Evolutionary conservation across 2,329 filamentous ascomycete species (phyloP), one percentile per base, ranked within the genome.

Genomic region (Amylocarpus encephaloides): DNA sequence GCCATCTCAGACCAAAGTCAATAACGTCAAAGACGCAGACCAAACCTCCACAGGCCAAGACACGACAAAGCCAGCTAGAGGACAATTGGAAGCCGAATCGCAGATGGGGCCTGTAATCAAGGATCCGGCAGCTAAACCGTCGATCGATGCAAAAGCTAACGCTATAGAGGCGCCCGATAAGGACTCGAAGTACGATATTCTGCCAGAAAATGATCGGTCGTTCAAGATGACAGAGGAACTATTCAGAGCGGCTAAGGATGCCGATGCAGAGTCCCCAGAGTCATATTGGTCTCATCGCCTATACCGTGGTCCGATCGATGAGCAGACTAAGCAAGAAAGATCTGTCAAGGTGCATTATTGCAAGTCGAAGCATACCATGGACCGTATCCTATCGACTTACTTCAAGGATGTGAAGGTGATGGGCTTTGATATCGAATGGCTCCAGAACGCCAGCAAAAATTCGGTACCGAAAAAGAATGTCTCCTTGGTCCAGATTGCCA

Each of bases 381-480:
- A 96, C 65, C 68, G 72, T 5, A 76, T 86, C 6, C 73, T 80
- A 51, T 71, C 79, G 15, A 67, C 78, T 50, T 75, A 85, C 50
- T 95, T 96, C 59, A 63, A 82, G 35, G 58, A 76, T 22, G 81
- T 93, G 61, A 73, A 79, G 35, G 68, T 94, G 2, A 66, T 96
- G n/a, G 91, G 91, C 0, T 89, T 96, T 54, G 91, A 96, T 62
- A 76, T 96, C 54, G 92, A 96, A 70, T 96, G 92, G 91, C 75
- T 80, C 46, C 57, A 72, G 1, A 71, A 76, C 5, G 74, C 80
- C 0, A 70, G 64, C 5, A 72, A 65, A 16, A 60, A 56, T 6
- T 65, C 74, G 2, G 72, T 74, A 2, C 69, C 82, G 3, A 84
- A 86, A 56, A 73, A 77, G 46, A 88, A 90, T 53, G 79, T 94